Base-by-base conservation (phyloP, 1,139 yeast species). In the Candida pseudoviswanathii region DNA sequence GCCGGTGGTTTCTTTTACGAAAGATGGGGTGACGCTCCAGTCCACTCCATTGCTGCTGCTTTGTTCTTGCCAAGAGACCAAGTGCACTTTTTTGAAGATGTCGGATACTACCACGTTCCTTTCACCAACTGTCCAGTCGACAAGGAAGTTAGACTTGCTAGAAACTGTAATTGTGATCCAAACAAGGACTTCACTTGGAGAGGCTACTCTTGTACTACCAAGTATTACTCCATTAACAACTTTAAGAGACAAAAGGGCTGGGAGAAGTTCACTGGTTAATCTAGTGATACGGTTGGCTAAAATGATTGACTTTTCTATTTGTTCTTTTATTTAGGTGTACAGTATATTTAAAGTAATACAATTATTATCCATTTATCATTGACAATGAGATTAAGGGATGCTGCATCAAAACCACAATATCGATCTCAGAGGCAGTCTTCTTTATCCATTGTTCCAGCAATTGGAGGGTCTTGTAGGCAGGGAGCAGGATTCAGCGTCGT, bases 1-100 rank as follows among this genome's bases (percentile, higher is more conserved):
- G 80, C 87, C 11, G 96, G 96, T 61, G 96, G 96, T 4, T 89
- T 89, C 71, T 89, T 86, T 70, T 89, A 89, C 65, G 96, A 89
- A 71, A 80, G 96, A 65, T 89, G 96, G 96, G 96, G 96, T 53
- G 96, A 89, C 68, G 96, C 96, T 9, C 96, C 96, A 36, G 85
- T 89, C 37, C 96, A 89, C 65, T 86, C 96, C 10, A 82, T 89
- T 60, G 96, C 94, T 10, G 96, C 88, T n/a, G 75, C 92, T 3
- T 70, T 89, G 53, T 84, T 89, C 67, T 70, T 88, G 63, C 82
- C 85, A 53, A 79, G 80, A 65, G 82, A 80, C 34, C 79, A 83
- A 63, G 67, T 88, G 49, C 94, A 90, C 65, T 86, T 85, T 76
- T 86, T 89, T 64, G 89, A 85, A 51, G 95, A 90, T 60, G 78